phyloP scores from a whole-genome alignment of 805 yeast species.

The Yarrowia phangngaensis region DNA sequence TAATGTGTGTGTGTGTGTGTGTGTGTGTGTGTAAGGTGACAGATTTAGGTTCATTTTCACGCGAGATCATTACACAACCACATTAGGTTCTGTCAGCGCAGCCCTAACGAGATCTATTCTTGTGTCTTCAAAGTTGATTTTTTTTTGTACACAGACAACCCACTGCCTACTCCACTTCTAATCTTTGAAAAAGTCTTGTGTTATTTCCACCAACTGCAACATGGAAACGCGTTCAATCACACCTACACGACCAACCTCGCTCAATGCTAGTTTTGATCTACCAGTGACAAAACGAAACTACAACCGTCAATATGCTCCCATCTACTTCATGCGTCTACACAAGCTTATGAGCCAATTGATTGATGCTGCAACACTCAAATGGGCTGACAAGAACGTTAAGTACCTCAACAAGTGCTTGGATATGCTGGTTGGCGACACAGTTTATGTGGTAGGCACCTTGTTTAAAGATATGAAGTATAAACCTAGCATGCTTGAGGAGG shows the following conservation, averaged over 20 bases:
- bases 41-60: no score
- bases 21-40: no score
- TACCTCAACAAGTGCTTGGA: conserved; percentile 55
- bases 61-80: no score
- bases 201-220: not conserved
- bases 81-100: no score
- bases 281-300: conserved; percentile 43
- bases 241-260: not conserved
- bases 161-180: no score
- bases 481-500: conserved; percentile 80
- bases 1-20: no score
- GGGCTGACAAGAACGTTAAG: conserved; percentile 53
- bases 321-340: conserved; percentile 54
- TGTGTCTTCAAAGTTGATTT: no score
- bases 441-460: conserved; percentile 85
- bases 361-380: conserved; percentile 48
- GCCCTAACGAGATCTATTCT: no score
- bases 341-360: conserved; percentile 48
- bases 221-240: not conserved
- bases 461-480: conserved; percentile 80
- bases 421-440: conserved; percentile 54
- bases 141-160: no score
- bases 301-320: conserved; percentile 53
- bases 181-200: no score
- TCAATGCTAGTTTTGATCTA: conserved; percentile 3